Evolutionary conservation across 345 rosid species (phyloP).

Genomic region (Alliaria petiolata): DNA sequence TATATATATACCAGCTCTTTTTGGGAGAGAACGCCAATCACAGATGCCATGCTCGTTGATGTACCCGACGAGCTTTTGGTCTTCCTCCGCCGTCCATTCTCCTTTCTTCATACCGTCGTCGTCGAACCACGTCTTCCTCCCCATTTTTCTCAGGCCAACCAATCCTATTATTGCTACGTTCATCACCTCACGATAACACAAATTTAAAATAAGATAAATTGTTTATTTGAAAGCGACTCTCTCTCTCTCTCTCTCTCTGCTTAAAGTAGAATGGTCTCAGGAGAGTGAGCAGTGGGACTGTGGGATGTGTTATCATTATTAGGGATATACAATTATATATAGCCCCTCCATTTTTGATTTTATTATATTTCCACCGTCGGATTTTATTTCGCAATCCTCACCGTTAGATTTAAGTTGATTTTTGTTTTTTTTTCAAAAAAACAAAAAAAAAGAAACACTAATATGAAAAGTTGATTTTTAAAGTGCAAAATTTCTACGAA

Average conservation of each 20-base stretch:
- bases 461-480: background rate
- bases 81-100: slow-evolving; percentile 82
- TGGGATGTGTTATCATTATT: background rate
- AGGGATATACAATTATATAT: background rate
- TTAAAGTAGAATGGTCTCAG: background rate
- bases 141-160: slow-evolving; percentile 17
- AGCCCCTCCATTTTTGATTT: background rate
- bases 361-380: background rate
- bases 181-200: background rate
- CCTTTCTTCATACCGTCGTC: slow-evolving; percentile 55
- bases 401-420: background rate
- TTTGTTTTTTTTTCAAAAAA: background rate
- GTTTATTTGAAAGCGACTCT: background rate
- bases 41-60: slow-evolving; percentile 50
- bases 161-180: background rate
- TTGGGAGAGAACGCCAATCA: slow-evolving; percentile 69
- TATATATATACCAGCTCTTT: slow-evolving; percentile 45
- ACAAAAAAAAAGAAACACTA: background rate
- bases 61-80: slow-evolving; percentile 47
- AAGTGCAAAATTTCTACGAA: background rate
- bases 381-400: background rate
- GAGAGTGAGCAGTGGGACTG: background rate
- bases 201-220: background rate
- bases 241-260: background rate
- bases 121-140: slow-evolving; percentile 25